Base-by-base conservation (phyloP, 1,284 basidiomycete genomes). In the Cryptococcus sp. region DNA sequence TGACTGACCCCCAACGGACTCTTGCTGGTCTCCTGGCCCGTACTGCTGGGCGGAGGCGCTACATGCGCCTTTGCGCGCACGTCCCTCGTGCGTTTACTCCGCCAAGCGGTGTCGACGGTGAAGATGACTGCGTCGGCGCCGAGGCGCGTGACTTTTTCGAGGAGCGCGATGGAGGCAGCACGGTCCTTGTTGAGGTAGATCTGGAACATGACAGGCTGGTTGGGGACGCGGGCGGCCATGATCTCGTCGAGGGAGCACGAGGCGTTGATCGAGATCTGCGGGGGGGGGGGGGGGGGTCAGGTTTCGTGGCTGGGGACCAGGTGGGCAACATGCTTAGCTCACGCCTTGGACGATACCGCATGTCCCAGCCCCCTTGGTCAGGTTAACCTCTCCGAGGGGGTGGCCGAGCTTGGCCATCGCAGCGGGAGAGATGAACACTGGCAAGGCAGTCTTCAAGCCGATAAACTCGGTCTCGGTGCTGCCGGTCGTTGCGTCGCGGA, bases 11-110 rank as follows among this genome's bases (percentile, higher is more conserved):
- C 72, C 39, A 77, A 69, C 51, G 68, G 75, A 21, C 48, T 43
- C 37, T 57, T 57, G 4, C 52, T 55, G 20, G 53, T 60, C 12
- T 33, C 15, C 18, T 52, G 48, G 4, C 49, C 59, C n/a, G 51
- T 43, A n/a, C 50, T 55, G 18, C 50, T 55, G 3, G 59, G 56
- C 7, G 59, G 59, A n/a, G 59, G 55, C 11, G 55, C 56, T 4
- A 61, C 56, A 4, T 48, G 44, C 8, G 66, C 61, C 57, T 78
- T 78, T 13, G 70, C 69, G 23, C 82, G 69, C 58, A 80, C 77
- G 62, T 97, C 94, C 50, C 84, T 78, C 70, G 97, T 94, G 36
- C 93, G 82, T 69, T 94, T 93, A 16, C 89, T 87, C n/a, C 87
- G 82, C 39, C 89, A 85, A 9, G 91, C 82, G 0, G 91, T 89